A percentile compares a stretch with the other conserved stretches of the same genome.
phyloP scores from a whole-genome alignment of 2,329 filamentous ascomycete genomes.

The Colletotrichum sp. region DNA sequence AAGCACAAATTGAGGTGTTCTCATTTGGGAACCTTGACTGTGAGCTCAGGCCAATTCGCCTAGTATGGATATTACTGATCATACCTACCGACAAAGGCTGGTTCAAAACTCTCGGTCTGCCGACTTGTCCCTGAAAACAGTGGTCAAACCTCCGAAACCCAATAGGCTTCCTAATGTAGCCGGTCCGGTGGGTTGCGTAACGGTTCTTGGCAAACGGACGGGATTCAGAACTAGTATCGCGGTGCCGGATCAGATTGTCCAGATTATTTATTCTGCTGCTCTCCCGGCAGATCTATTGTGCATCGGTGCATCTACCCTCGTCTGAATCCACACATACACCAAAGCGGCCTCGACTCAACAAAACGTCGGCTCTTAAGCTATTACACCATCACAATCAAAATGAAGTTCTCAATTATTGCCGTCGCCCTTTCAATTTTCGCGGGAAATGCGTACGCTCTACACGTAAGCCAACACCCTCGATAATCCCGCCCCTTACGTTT shows the following conservation, averaged over 20 bases:
- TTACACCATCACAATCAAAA: neutral
- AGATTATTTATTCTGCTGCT: neutral
- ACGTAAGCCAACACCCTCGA: neutral
- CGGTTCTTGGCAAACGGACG: neutral
- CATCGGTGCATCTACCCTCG: neutral
- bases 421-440: neutral
- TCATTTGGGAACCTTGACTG: neutral
- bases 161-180: neutral
- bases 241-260: neutral
- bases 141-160: neutral
- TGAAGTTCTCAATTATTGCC: neutral
- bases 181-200: neutral
- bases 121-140: neutral
- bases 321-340: neutral
- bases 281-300: neutral
- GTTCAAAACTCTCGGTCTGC: neutral
- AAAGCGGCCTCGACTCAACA: neutral
- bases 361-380: neutral
- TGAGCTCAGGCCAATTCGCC: neutral
- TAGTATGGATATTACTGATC: neutral
- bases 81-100: neutral
- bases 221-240: neutral
- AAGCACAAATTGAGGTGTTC: neutral
- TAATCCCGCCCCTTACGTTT: neutral
- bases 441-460: neutral